Evolutionary conservation across 345 rosid species (phyloP).

Genomic region (Aethionema arabicum): DNA sequence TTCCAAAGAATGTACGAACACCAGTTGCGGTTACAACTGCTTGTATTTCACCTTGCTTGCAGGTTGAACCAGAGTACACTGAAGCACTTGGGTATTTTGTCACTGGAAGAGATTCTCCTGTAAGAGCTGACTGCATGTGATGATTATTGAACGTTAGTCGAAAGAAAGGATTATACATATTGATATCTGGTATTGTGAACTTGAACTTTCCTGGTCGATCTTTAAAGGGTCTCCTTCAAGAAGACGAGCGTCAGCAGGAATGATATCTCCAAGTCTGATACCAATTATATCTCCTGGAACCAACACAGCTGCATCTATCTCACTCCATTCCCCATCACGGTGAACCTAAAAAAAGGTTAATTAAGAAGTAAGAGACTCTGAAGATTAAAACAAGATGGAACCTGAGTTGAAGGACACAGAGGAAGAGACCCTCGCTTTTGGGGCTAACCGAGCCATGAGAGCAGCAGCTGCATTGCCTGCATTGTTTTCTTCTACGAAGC

Average conservation of each 20-base stretch:
- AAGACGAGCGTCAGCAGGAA: slow-evolving; percentile 76
- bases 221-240: slow-evolving; percentile 76
- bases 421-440: slow-evolving; percentile 51
- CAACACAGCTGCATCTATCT: slow-evolving; percentile 65
- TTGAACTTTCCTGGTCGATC: slow-evolving; percentile 51
- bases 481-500: slow-evolving; percentile 67
- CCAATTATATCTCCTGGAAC: slow-evolving; percentile 63
- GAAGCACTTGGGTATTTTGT: slow-evolving; percentile 69
- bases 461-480: slow-evolving; percentile 78
- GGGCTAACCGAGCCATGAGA: slow-evolving; percentile 70
- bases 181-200: not conserved
- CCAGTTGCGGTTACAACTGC: slow-evolving; percentile 92
- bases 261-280: slow-evolving; percentile 51
- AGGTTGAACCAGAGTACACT: slow-evolving; percentile 88
- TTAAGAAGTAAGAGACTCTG: not conserved
- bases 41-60: slow-evolving; percentile 92
- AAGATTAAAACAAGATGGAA: not conserved
- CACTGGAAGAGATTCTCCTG: slow-evolving; percentile 68
- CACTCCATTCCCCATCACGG: slow-evolving; percentile 62
- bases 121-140: slow-evolving; percentile 49
- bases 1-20: slow-evolving; percentile 89
- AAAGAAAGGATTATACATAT: not conserved
- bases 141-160: slow-evolving; percentile 18
- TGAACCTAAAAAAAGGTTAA: slow-evolving; percentile 32
- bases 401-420: not conserved